These are phyloP conservation scores for Penicillium angulare DNA, from an alignment of 495 filamentous ascomycete genomes.

Conservation along the genomic window DNA sequence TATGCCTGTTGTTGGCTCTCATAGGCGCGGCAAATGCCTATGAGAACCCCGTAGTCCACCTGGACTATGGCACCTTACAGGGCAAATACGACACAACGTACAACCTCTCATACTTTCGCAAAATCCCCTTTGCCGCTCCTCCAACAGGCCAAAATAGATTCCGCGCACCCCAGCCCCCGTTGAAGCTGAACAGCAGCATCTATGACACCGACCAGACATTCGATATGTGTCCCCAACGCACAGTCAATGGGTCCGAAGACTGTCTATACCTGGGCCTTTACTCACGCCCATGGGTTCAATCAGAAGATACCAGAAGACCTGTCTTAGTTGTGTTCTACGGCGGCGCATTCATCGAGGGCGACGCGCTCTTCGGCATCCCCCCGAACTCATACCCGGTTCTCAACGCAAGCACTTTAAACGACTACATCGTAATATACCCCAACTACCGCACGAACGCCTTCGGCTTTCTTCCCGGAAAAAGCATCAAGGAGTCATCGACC, in stretches of 20 bases:
- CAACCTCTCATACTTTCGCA: conserved; percentile 55
- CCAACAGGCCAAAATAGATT: conserved; percentile 55
- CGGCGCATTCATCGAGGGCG: conserved; percentile 60
- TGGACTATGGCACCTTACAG: conserved; percentile 58
- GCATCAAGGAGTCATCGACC: conserved; percentile 43
- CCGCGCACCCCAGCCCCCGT: conserved; percentile 53
- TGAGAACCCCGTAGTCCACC: conserved; percentile 27
- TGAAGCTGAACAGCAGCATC: conserved; percentile 39
- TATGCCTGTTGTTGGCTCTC: conserved; percentile 9
- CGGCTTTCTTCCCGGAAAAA: conserved; percentile 54
- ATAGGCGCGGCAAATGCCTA: conserved; percentile 13
- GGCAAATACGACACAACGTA: conserved; percentile 52
- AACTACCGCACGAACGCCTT: conserved; percentile 60
- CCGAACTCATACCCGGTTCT: conserved; percentile 57
- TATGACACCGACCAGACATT: conserved; percentile 58
- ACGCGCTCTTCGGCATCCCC: conserved; percentile 51
- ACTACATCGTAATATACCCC: conserved; percentile 52
- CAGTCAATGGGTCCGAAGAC: conserved; percentile 60
- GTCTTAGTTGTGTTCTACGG: conserved; percentile 62
- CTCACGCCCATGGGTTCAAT: conserved; percentile 51
- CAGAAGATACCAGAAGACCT: conserved; percentile 40
- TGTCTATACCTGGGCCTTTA: conserved; percentile 61
- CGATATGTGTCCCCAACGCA: conserved; percentile 57
- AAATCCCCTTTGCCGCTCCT: conserved; percentile 59
- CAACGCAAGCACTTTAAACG: conserved; percentile 43